phyloP scores from a whole-genome alignment of 352 stramenopile species.

The Ochromonadaceae sp. region DNA sequence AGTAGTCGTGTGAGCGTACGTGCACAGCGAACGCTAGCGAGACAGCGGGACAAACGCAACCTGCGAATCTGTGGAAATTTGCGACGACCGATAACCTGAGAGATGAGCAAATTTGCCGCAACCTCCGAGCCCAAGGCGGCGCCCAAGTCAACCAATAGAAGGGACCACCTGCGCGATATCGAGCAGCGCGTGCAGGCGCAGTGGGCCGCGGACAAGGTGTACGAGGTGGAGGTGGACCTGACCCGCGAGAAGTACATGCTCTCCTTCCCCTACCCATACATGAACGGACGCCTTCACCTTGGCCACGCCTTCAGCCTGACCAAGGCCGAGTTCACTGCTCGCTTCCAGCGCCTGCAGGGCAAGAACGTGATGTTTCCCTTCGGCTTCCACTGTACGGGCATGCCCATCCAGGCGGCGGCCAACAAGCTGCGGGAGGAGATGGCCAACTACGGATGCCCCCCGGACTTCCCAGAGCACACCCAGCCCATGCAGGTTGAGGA shows the following conservation, averaged over 20 bases:
- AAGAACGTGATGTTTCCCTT: constrained; percentile 99
- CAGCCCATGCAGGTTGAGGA: constrained; percentile 20
- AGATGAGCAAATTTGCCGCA: too few relatives aligned
- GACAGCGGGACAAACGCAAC: too few relatives aligned
- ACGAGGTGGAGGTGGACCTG: constrained; percentile 31
- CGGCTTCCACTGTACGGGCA: constrained; percentile 97
- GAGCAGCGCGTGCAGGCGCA: constrained; percentile 70
- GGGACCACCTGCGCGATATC: constrained; percentile 71
- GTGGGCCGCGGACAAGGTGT: constrained; percentile 64
- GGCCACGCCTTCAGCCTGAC: constrained; percentile 92
- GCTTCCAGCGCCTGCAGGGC: constrained; percentile 88
- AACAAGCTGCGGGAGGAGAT: constrained; percentile 99
- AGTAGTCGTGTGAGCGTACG: too few relatives aligned
- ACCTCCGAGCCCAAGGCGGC: too few relatives aligned
- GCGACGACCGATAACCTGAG: too few relatives aligned
- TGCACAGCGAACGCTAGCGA: too few relatives aligned
- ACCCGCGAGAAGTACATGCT: constrained; percentile 90
- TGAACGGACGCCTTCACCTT: constrained; percentile 98
- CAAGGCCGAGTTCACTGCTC: constrained; percentile 73
- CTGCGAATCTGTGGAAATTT: too few relatives aligned
- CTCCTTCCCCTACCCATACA: constrained; percentile 99
- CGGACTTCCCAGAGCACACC: constrained; percentile 58
- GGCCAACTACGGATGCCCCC: constrained; percentile 72
- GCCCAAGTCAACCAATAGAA: too few relatives aligned
- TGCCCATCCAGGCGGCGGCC: constrained; percentile 96